Percentiles rank a stretch among this genome's conserved stretches.
These are phyloP conservation scores for Macrophomina tecta DNA, from an alignment of 2,329 filamentous ascomycete genomes.

Conservation along the genomic window DNA sequence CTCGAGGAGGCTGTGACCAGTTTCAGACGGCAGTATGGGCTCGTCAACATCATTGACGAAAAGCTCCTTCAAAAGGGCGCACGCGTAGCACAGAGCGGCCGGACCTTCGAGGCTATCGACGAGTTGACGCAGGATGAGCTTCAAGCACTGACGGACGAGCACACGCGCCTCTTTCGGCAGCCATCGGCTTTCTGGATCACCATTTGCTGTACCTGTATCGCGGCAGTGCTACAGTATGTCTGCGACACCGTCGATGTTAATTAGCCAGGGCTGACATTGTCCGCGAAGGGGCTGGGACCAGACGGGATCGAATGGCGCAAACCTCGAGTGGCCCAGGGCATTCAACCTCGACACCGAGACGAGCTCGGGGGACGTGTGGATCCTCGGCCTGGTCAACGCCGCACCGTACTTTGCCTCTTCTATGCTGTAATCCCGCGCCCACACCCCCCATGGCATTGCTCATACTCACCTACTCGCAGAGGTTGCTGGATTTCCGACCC, in stretches of 20 bases:
- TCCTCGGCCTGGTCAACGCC: constrained; percentile 67
- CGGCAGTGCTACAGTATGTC: constrained; percentile 63
- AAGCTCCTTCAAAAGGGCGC: constrained; percentile 70
- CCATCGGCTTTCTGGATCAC: constrained; percentile 69
- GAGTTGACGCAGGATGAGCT: constrained; percentile 68
- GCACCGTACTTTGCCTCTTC: constrained; percentile 71
- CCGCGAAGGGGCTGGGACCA: constrained; percentile 59
- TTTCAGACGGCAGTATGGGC: constrained; percentile 65
- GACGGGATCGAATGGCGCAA: constrained; percentile 58
- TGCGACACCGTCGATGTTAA: too few species aligned
- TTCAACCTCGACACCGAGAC: constrained; percentile 53
- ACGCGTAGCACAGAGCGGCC: constrained; percentile 74
- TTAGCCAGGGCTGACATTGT: too few species aligned
- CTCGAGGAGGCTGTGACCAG: constrained; percentile 62
- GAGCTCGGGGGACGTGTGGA: constrained; percentile 52
- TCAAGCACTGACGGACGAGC: constrained; percentile 65
- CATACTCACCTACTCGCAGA: not conserved
- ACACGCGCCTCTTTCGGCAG: constrained; percentile 70
- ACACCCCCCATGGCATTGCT: not conserved
- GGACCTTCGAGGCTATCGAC: constrained; percentile 66
- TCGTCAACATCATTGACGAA: constrained; percentile 60
- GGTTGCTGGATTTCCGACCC: constrained; percentile 78
- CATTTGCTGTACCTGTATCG: constrained; percentile 71
- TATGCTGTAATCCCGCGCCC: constrained; percentile 49
- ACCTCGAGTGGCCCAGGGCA: constrained; percentile 63